Evolutionary conservation across 2,329 filamentous ascomycete genomes (phyloP).

Genomic region (Exophiala aquamarina): DNA sequence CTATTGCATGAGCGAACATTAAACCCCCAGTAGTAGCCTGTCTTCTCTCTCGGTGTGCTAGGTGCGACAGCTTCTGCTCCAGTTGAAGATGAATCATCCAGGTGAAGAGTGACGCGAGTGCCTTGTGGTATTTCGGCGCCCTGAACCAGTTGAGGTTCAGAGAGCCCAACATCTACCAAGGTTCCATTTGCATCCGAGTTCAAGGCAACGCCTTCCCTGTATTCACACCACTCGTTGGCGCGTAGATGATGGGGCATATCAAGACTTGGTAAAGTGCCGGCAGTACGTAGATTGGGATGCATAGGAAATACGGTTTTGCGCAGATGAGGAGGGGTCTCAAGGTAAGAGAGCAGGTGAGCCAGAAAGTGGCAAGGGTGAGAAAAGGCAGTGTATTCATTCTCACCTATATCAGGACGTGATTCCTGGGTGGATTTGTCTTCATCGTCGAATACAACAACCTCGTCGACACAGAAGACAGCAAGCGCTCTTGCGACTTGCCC

Average conservation of each 20-base stretch:
- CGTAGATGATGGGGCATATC: constrained; percentile 85
- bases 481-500: constrained; percentile 78
- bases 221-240: constrained; percentile 73
- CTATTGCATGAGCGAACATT: constrained; percentile 64
- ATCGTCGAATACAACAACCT: constrained; percentile 81
- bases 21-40: constrained; percentile 87
- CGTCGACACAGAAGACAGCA: constrained; percentile 80
- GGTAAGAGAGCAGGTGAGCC: constrained; percentile 73
- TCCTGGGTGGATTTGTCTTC: constrained; percentile 36
- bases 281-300: constrained; percentile 73
- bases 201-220: constrained; percentile 73
- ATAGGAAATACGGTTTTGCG: constrained; percentile 72
- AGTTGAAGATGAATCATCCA: constrained; percentile 35
- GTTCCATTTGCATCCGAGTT: constrained; percentile 54
- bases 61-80: constrained; percentile 65
- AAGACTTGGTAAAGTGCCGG: constrained; percentile 71
- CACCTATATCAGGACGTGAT: constrained; percentile 32
- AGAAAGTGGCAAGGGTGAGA: constrained; percentile 78
- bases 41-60: constrained; percentile 67
- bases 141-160: constrained; percentile 51
- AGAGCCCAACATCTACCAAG: constrained; percentile 52
- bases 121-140: constrained; percentile 63
- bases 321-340: constrained; percentile 82
- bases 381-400: constrained; percentile 62
- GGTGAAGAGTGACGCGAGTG: constrained; percentile 70